Conservation (phyloP, 164 flowering plant species). For the Annona squamosa region DNA sequence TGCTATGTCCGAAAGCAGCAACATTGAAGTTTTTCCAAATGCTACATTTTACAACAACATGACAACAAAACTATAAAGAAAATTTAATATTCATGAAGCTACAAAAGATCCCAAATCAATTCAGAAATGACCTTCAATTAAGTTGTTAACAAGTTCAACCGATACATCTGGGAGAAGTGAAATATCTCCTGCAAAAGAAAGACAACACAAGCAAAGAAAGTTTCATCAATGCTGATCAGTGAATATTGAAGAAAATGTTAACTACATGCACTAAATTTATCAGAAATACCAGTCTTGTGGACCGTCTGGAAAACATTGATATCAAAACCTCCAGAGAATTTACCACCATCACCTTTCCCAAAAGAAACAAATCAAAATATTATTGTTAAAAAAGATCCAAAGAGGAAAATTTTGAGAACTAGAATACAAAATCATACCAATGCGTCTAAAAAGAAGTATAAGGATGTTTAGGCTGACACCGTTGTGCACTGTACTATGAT, state of each 20-base stretch:
- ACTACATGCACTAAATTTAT: neutral
- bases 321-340: conserved; percentile 86
- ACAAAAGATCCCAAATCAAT: neutral
- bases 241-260: neutral
- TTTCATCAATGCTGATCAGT: too few relatives aligned
- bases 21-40: neutral
- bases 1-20: neutral
- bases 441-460: too few relatives aligned
- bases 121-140: conserved; percentile 62
- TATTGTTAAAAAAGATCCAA: neutral
- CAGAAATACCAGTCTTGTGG: conserved; percentile 54
- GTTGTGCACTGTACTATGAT: too few relatives aligned
- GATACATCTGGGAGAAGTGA: conserved; percentile 68
- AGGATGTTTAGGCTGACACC: too few relatives aligned
- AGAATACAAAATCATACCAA: neutral
- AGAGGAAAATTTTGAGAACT: neutral
- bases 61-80: neutral
- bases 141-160: conserved; percentile 57
- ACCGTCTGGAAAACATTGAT: conserved; percentile 57
- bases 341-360: conserved; percentile 59
- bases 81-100: neutral
- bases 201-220: neutral
- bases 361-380: neutral
- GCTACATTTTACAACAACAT: neutral
- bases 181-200: conserved; percentile 55